Base-by-base conservation (phyloP, 306 rosid genomes). In the Senna siamea region DNA sequence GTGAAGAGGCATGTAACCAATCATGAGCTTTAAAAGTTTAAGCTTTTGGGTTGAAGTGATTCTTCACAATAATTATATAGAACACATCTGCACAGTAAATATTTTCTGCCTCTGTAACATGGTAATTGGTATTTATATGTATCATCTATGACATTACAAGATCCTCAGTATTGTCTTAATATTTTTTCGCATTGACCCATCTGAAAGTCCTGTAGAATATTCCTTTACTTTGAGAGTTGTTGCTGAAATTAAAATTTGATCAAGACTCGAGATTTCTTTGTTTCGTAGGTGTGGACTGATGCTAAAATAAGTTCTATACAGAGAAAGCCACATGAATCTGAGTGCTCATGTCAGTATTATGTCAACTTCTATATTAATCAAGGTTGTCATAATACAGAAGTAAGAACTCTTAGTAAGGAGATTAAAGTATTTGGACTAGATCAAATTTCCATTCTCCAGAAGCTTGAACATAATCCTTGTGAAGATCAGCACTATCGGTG, bases 281-380 rank as follows among this genome's bases (percentile, higher is more conserved):
- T 13, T 6, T 30, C 76, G 43, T 47, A 93, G 97, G 91, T 86
- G n/a, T 87, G 92, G 96, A 20, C 48, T n/a, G 98, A 93, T 88
- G 97, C 90, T 72, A 87, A 79, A 89, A 88, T 93, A 79, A 91
- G 94, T 66, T 93, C 96, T 17, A 81, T 93, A 5, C 88, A 88
- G 78, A 85, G 98, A 80, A 87, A 76, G 80, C 96, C 94, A 17
- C 98, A 93, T 73, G 92, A 81, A 40, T 55, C 85, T n/a, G 78
- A 73, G 60, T 91, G 98, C 84, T 56, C 70, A 4, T 91, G 98
- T 70, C 87, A 77, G 70, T 85, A 86, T 84, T 90, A 84, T 64
- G 88, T 93, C 38, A 89, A 87, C 83, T 63, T 89, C 44, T 91
- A 89, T 80, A 85, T 82, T 47, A 85, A 81, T 80, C 89, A 88